phyloP scores from a whole-genome alignment of 768 basidiomycete species.

The Plicaturopsis crispa region DNA sequence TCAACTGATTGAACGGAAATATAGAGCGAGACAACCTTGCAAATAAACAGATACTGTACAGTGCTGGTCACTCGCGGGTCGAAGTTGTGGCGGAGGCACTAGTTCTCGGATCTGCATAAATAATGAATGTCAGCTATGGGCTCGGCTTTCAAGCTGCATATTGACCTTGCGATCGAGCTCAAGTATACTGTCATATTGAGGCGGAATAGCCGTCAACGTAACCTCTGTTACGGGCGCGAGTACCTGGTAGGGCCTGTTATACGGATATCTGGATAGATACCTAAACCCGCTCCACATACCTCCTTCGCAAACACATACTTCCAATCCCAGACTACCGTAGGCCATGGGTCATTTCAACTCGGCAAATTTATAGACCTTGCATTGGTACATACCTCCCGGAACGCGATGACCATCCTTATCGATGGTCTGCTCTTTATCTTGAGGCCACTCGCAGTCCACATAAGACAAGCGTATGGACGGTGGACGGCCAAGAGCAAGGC shows the following conservation, averaged over 20 bases:
- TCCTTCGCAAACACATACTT: constrained; percentile 46
- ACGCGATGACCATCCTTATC: constrained; percentile 32
- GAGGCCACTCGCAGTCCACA: constrained; percentile 44
- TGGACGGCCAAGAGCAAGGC: constrained; percentile 52
- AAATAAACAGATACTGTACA: constrained; percentile 42
- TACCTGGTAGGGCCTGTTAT: too few relatives aligned
- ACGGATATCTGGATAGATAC: too few relatives aligned
- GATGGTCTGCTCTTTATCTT: constrained; percentile 44
- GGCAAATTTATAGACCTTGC: not conserved
- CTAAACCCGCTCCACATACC: too few relatives aligned
- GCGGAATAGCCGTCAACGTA: constrained; percentile 40
- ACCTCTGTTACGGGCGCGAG: constrained; percentile 40
- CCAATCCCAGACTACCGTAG: constrained; percentile 43
- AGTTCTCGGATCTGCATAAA: constrained; percentile 27
- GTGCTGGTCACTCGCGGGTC: constrained; percentile 40
- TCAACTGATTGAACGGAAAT: constrained; percentile 51
- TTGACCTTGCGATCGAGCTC: constrained; percentile 47
- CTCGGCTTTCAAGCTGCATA: too few relatives aligned
- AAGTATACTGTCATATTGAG: constrained; percentile 36
- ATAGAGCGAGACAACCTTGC: constrained; percentile 47
- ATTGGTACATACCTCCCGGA: constrained; percentile 33
- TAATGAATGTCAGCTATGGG: constrained; percentile 33
- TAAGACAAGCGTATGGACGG: constrained; percentile 52
- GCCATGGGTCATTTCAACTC: not conserved
- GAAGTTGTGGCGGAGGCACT: constrained; percentile 27